A percentile compares a stretch with the other conserved stretches of the same genome.
Evolutionary conservation across 352 stramenopile genomes (phyloP).

Genomic region (Phytopythium litorale): DNA sequence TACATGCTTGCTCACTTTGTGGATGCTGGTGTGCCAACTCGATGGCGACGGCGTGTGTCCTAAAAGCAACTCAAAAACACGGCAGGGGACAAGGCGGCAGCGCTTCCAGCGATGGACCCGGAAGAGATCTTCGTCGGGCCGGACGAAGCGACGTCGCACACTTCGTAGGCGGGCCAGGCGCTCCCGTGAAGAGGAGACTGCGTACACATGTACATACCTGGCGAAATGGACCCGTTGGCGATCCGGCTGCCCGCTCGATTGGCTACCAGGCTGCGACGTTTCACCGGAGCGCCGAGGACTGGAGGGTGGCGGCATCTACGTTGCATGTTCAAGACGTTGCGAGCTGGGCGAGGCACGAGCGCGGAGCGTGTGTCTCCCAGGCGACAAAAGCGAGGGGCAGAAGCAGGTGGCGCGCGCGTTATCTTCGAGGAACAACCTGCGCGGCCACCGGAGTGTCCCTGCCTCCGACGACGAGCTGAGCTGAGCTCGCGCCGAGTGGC

Average conservation of each 20-base stretch:
- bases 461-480: not conserved
- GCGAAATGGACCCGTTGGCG: not conserved
- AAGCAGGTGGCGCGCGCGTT: not conserved
- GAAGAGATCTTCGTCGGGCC: conserved; percentile 59
- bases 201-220: conserved; percentile 6
- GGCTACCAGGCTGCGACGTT: not conserved
- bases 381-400: not conserved
- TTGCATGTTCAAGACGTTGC: conserved; percentile 7
- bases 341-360: not conserved
- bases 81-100: conserved; percentile 33
- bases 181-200: not conserved
- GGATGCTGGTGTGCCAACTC: not conserved
- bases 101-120: conserved; percentile 40
- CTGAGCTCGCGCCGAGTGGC: not conserved
- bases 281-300: not conserved
- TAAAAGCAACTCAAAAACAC: conserved; percentile 62
- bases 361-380: not conserved
- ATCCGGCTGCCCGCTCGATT: not conserved
- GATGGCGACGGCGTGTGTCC: not conserved
- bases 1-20: conserved; percentile 3
- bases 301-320: not conserved
- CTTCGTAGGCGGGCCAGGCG: conserved; percentile 20
- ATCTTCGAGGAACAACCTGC: not conserved
- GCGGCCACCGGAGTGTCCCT: not conserved
- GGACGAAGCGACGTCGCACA: conserved; percentile 28